Evolutionary conservation across 202 grass and related monocot species (phyloP), one percentile per base, ranked within the genome.

Genomic region (Dendrocalamus latiflorus): DNA sequence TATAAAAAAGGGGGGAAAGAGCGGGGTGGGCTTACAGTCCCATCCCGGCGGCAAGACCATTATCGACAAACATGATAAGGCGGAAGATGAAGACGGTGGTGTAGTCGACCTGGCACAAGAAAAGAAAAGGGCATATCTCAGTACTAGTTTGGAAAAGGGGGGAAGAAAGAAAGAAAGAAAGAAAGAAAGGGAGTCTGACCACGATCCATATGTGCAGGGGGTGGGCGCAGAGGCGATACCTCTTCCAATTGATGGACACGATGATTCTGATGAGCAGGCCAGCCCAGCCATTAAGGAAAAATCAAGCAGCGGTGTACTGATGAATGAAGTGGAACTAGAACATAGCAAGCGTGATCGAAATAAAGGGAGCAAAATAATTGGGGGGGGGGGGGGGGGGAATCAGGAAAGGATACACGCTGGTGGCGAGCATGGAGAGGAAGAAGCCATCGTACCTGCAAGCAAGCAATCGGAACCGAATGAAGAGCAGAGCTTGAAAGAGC

Each of bases 161-260:
- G 10, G n/a, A n/a, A n/a, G n/a, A n/a, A n/a, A n/a, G n/a, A n/a
- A n/a, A n/a, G 0, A 1, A 21, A 55, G 20, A 58, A 13, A 13
- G 21, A 2, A 13, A 59, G 22, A 13, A 13, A 5, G 24, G 28
- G 56, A 36, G 74, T 70, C 90, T 90, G 14, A 97, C 95, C 91
- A 98, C 89, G 84, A 95, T 95, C 95, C 95, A 98, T 87, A 98
- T 90, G 84, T 98, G 95, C 69, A 98, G 80, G 25, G 95, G 95
- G 70, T 98, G 93, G 25, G 82, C 87, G 72, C 95, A 98, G 9
- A 93, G 77, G 71, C 83, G 95, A 84, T 91, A 98, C 65, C 89
- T 88, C 86, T 87, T 93, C 95, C 95, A 98, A 61, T 98, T 98
- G 84, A 98, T 95, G 70, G 95, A 98, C 9, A 98, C 89, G 28